Evolutionary conservation across 2,329 filamentous ascomycete genomes (phyloP).

Genomic region (Fusarium sp.): DNA sequence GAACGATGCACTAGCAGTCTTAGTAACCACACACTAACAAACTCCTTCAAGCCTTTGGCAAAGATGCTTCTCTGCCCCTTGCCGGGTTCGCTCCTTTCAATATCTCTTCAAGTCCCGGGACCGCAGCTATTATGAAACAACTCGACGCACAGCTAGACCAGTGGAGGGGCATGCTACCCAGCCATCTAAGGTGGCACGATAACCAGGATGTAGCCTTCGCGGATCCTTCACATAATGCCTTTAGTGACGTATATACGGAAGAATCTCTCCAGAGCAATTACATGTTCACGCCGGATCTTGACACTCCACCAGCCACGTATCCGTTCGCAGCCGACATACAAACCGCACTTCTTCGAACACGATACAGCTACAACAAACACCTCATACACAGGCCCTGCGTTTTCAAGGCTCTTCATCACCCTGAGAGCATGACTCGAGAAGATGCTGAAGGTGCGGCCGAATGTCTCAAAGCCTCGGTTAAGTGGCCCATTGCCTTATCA

Average conservation of each 20-base stretch:
- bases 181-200: constrained; percentile 65
- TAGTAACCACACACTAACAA: neutral
- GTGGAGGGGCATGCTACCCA: constrained; percentile 65
- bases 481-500: constrained; percentile 67
- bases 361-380: constrained; percentile 67
- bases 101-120: constrained; percentile 19
- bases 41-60: constrained; percentile 32
- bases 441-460: constrained; percentile 64
- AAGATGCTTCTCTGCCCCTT: constrained; percentile 12
- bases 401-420: constrained; percentile 67
- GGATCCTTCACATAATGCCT: constrained; percentile 29
- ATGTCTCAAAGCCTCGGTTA: constrained; percentile 64
- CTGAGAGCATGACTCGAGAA: constrained; percentile 60
- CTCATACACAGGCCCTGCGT: constrained; percentile 66
- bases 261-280: constrained; percentile 30
- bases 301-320: constrained; percentile 48
- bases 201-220: constrained; percentile 49
- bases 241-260: constrained; percentile 26
- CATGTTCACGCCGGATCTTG: constrained; percentile 39
- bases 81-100: constrained; percentile 27
- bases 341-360: constrained; percentile 63
- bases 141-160: constrained; percentile 63
- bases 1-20: neutral
- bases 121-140: constrained; percentile 54
- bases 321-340: constrained; percentile 64